phyloP scores from a whole-genome alignment of 1,139 yeast genomes.

The Hansenula sp. region DNA sequence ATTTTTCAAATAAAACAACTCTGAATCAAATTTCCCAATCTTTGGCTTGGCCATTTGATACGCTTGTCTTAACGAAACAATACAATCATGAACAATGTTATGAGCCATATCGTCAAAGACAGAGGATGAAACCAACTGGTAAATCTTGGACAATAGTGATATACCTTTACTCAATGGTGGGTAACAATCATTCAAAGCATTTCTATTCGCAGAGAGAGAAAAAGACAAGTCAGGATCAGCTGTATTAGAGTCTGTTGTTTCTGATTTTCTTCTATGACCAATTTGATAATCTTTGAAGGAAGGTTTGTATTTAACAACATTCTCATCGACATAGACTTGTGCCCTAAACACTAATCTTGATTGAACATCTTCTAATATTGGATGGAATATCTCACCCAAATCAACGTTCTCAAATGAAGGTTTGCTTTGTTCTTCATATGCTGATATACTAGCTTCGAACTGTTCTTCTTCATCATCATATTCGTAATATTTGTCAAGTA shows the following conservation, averaged over 20 bases:
- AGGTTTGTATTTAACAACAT: conserved; percentile 63
- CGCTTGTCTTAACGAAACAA: conserved; percentile 53
- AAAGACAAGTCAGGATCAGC: conserved; percentile 16
- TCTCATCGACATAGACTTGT: conserved; percentile 66
- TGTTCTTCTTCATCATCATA: conserved; percentile 44
- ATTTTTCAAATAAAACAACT: conserved; percentile 67
- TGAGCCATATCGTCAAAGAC: conserved; percentile 91
- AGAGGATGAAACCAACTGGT: conserved; percentile 68
- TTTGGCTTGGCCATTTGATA: conserved; percentile 36
- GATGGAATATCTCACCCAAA: conserved; percentile 59
- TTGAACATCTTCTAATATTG: conserved; percentile 74
- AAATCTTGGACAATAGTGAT: conserved; percentile 68
- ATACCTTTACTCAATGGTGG: conserved; percentile 74
- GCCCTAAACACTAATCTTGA: conserved; percentile 74
- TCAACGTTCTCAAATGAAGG: conserved; percentile 32
- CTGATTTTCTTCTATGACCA: conserved; percentile 37
- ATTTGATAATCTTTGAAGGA: conserved; percentile 62
- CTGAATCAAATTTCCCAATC: conserved; percentile 49
- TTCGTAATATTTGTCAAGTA: conserved; percentile 66
- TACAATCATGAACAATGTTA: conserved; percentile 75
- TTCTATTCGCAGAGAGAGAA: conserved; percentile 7
- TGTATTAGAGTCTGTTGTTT: conserved; percentile 4
- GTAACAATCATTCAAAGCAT: conserved; percentile 42
- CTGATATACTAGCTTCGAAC: conserved; percentile 5
- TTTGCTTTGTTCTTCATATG: conserved; percentile 22